Evolutionary conservation across 2,329 filamentous ascomycete genomes (phyloP).

Genomic region (Diaporthe citrichinensis): DNA sequence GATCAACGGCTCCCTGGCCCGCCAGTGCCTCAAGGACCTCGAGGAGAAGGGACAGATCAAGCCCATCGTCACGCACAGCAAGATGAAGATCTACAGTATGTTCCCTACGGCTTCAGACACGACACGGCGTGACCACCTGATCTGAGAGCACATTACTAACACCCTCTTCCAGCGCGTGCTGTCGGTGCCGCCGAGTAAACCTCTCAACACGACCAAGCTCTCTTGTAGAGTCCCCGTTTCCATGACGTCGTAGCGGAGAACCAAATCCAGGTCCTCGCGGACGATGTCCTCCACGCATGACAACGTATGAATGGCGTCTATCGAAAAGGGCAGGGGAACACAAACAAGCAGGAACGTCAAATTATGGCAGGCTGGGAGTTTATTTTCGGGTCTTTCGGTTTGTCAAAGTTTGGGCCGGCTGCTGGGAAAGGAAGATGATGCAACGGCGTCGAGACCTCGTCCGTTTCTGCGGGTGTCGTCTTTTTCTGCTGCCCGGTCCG

Average conservation of each 20-base stretch:
- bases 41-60: constrained; percentile 99
- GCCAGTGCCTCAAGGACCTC: constrained; percentile 89
- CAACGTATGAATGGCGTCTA: constrained; percentile 37
- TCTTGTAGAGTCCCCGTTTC: constrained; percentile 44
- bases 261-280: constrained; percentile 1
- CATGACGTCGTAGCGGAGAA: constrained; percentile 37
- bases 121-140: background rate
- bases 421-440: constrained; percentile 48
- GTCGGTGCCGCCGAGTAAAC: constrained; percentile 66
- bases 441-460: constrained; percentile 17
- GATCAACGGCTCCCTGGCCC: constrained; percentile 98
- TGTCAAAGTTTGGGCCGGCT: constrained; percentile 42
- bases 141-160: constrained; percentile 49
- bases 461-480: constrained; percentile 16
- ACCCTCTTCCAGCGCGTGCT: constrained; percentile 66
- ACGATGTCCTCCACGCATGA: constrained; percentile 37
- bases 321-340: constrained; percentile 37
- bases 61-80: constrained; percentile 96
- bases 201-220: constrained; percentile 22
- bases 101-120: constrained; percentile 41
- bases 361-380: constrained; percentile 44
- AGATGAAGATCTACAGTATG: constrained; percentile 97
- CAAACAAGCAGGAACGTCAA: constrained; percentile 35
- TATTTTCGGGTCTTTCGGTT: constrained; percentile 45
- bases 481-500: constrained; percentile 35